Evolutionary conservation across 78 protist species (phyloP).

Genomic region (Dictyostelium firmibasis): DNA sequence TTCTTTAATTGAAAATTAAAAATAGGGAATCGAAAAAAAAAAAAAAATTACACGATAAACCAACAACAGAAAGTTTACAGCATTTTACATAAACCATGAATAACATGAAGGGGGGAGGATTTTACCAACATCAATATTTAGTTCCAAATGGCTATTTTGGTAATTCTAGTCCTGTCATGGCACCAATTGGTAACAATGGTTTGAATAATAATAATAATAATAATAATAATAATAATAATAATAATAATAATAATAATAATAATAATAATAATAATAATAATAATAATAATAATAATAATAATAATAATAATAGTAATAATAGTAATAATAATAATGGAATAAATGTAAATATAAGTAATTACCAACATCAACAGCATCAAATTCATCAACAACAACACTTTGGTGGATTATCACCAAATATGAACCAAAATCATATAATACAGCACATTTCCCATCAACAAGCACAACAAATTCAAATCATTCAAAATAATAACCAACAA

Average conservation of each 20-base stretch:
- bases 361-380: constrained; percentile 13
- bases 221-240: background rate
- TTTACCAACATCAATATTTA: background rate
- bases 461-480: constrained; percentile 1
- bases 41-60: background rate
- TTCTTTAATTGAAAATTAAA: background rate
- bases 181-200: background rate
- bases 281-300: background rate
- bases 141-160: background rate
- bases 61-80: background rate
- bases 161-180: background rate
- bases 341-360: background rate
- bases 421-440: constrained; percentile 21
- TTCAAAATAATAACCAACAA: background rate
- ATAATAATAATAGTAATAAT: background rate
- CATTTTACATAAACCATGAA: background rate
- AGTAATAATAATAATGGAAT: background rate
- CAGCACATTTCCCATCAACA: background rate
- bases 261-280: background rate
- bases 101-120: constrained; percentile 16
- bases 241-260: background rate
- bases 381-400: constrained; percentile 2
- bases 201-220: background rate
- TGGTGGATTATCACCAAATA: constrained; percentile 34
- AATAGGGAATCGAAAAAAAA: background rate